Conservation (phyloP, 1,139 yeast species). For the Magnusiomyces ingens region DNA sequence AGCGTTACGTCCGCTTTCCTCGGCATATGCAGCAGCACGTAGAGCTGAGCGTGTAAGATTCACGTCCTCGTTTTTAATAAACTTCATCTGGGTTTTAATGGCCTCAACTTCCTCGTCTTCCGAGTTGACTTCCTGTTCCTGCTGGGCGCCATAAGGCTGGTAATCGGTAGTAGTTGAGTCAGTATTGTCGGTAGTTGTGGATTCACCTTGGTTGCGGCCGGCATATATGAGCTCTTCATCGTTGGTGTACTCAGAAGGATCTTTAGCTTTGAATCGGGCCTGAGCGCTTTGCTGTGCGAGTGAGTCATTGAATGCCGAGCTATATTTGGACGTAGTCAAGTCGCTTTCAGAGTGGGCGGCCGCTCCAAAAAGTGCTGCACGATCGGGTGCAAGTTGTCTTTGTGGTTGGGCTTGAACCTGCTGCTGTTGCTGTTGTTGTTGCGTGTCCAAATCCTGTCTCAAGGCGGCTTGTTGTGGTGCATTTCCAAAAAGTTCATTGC, state of each 20-base stretch:
- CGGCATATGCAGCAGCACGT: slow-evolving; percentile 87
- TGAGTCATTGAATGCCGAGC: neutral
- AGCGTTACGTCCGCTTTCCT: slow-evolving; percentile 82
- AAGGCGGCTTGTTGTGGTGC: slow-evolving; percentile 18
- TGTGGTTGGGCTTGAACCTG: neutral
- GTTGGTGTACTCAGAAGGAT: slow-evolving; percentile 33
- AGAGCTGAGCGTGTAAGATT: slow-evolving; percentile 82
- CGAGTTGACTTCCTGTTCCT: slow-evolving; percentile 31
- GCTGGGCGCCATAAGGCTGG: slow-evolving; percentile 3
- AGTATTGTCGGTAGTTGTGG: slow-evolving; percentile 1
- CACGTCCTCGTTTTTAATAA: slow-evolving; percentile 81
- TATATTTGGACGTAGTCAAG: neutral
- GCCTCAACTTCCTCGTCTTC: slow-evolving; percentile 86
- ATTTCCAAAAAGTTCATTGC: slow-evolving; percentile 28
- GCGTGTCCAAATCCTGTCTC: slow-evolving; percentile 13
- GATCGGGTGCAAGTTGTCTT: slow-evolving; percentile 7
- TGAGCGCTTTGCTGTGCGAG: slow-evolving; percentile 28
- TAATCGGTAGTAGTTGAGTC: slow-evolving; percentile 2
- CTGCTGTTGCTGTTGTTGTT: slow-evolving; percentile 6
- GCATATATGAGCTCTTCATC: slow-evolving; percentile 49
- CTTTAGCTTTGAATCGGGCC: neutral
- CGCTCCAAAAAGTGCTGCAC: slow-evolving; percentile 16
- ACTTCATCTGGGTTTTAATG: slow-evolving; percentile 75
- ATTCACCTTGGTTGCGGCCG: neutral
- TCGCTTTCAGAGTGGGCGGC: slow-evolving; percentile 6